A percentile compares a stretch with the other conserved stretches of the same genome.
phyloP scores from a whole-genome alignment of 2,329 filamentous ascomycete genomes.

The Colletotrichum sp. region DNA sequence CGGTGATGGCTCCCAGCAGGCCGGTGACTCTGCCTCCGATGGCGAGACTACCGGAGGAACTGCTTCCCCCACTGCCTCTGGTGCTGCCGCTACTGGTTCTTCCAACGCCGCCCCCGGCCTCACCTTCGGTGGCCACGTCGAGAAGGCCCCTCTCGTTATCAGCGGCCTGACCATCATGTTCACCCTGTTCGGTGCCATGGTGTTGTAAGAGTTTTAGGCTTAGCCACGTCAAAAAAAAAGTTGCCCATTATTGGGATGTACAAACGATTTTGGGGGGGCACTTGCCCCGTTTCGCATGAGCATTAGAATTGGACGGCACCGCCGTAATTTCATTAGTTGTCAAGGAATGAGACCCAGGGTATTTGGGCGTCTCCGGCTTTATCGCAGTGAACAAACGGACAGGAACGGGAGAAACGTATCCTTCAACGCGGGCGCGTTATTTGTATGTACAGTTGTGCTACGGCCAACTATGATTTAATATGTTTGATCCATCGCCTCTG shows the following conservation, averaged over 20 bases:
- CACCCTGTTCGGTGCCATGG: constrained; percentile 42
- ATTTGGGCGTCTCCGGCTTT: background rate
- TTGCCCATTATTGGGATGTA: constrained; percentile 12
- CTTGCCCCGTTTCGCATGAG: constrained; percentile 6
- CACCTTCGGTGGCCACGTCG: constrained; percentile 22
- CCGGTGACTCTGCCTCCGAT: constrained; percentile 38
- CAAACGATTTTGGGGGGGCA: constrained; percentile 10
- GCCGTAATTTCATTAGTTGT: constrained; percentile 3
- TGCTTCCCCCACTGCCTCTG: constrained; percentile 37
- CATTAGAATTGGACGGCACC: constrained; percentile 5
- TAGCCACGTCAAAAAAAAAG: background rate
- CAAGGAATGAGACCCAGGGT: background rate
- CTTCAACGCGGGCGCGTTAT: background rate
- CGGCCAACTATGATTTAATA: background rate
- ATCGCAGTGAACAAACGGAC: background rate
- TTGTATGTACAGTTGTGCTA: constrained; percentile 4
- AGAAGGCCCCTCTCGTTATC: constrained; percentile 36
- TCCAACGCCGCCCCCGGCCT: constrained; percentile 33
- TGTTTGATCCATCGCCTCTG: background rate
- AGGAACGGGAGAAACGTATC: background rate
- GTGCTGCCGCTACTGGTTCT: constrained; percentile 38
- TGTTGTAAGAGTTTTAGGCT: constrained; percentile 36
- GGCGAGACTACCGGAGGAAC: constrained; percentile 51
- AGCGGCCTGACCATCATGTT: constrained; percentile 38
- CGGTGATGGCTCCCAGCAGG: constrained; percentile 59